These are phyloP conservation scores for Lyophyllum decastes DNA, from an alignment of 768 basidiomycete species.

Conservation along the genomic window DNA sequence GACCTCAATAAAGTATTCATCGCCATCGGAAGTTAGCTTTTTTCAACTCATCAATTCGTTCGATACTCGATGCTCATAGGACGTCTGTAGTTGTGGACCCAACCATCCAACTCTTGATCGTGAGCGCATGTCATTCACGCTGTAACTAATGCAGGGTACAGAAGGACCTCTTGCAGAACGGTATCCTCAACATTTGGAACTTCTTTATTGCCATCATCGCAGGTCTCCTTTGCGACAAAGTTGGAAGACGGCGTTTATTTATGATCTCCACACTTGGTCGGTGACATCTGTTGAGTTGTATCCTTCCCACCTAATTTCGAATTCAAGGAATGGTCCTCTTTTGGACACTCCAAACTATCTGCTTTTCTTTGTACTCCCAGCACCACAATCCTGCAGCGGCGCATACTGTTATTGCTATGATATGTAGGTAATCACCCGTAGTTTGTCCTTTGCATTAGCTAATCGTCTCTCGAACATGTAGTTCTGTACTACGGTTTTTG, in stretches of 20 bases:
- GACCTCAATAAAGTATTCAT: constrained; percentile 56
- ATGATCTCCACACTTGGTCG: constrained; percentile 44
- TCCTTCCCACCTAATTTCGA: constrained; percentile 5
- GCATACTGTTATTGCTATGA: constrained; percentile 57
- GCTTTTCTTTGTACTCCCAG: constrained; percentile 38
- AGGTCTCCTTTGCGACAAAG: constrained; percentile 48
- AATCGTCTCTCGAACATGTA: no score
- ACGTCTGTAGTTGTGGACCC: no score
- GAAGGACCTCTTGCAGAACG: constrained; percentile 39
- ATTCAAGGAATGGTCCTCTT: constrained; percentile 50
- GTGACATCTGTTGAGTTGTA: constrained; percentile 11
- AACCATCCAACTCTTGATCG: no score
- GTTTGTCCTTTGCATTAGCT: no score
- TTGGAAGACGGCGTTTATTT: constrained; percentile 53
- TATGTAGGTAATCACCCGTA: constrained; percentile 22
- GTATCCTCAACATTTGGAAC: constrained; percentile 55
- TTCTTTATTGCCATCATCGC: constrained; percentile 53
- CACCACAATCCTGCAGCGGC: constrained; percentile 41
- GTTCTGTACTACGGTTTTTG: no score
- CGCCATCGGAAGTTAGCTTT: constrained; percentile 41
- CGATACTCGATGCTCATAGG: no score
- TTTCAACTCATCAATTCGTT: no score
- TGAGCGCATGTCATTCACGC: no score
- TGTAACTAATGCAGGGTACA: no score
- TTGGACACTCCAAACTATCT: constrained; percentile 59